These are phyloP conservation scores for Aspergillus aculeatus DNA, from an alignment of 2,329 filamentous ascomycete species.

Conservation along the genomic window DNA sequence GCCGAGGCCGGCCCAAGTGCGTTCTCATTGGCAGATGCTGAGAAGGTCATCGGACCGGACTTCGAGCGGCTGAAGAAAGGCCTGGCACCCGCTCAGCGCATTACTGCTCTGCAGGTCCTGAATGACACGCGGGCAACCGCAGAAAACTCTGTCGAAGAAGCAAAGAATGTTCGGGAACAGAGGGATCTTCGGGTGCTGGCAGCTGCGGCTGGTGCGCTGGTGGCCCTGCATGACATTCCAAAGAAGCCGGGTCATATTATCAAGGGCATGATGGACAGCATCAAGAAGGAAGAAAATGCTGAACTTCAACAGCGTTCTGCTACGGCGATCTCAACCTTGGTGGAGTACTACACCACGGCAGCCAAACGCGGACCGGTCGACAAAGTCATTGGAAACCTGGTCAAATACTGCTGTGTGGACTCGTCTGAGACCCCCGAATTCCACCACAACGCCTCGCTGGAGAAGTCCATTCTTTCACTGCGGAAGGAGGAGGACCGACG, in stretches of 20 bases:
- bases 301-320: conserved; percentile 86
- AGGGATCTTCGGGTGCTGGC: conserved; percentile 85
- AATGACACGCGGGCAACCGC: conserved; percentile 73
- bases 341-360: conserved; percentile 79
- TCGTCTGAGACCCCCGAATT: conserved; percentile 98
- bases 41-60: conserved; percentile 81
- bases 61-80: conserved; percentile 84
- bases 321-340: conserved; percentile 75
- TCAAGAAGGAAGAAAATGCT: conserved; percentile 90
- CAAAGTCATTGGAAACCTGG: conserved; percentile 91
- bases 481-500: conserved; percentile 96
- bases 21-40: conserved; percentile 83
- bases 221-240: conserved; percentile 81
- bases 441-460: conserved; percentile 73
- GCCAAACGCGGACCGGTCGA: conserved; percentile 83
- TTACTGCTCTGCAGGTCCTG: conserved; percentile 77
- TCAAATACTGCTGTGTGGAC: conserved; percentile 97
- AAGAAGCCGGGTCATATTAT: conserved; percentile 93
- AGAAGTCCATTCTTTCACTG: conserved; percentile 81
- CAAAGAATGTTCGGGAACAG: conserved; percentile 72
- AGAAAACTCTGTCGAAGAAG: conserved; percentile 72
- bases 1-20: conserved; percentile 86
- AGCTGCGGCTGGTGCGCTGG: conserved; percentile 79
- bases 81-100: conserved; percentile 82
- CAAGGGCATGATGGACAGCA: conserved; percentile 96